These are phyloP conservation scores for Trametes cubensis DNA, from an alignment of 768 basidiomycete genomes.

Conservation along the genomic window DNA sequence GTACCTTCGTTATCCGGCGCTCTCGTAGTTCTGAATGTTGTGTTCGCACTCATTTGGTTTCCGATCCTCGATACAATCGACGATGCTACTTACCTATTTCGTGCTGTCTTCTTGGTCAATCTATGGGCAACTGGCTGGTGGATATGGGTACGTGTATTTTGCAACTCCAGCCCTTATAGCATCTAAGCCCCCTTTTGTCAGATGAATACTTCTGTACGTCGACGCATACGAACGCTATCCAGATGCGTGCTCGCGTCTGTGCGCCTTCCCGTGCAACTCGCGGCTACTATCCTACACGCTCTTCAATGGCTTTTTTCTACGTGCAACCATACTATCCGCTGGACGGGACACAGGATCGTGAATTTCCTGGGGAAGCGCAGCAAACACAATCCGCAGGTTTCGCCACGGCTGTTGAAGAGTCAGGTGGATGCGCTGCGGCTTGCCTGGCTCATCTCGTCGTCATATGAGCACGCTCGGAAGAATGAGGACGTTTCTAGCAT, in stretches of 20 bases:
- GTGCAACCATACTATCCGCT: too few species aligned
- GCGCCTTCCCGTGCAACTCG: neutral
- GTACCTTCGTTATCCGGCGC: constrained; percentile 2
- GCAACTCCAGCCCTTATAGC: neutral
- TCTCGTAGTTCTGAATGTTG: constrained; percentile 7
- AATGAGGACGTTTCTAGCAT: neutral
- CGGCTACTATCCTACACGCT: neutral
- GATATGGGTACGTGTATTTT: constrained; percentile 1
- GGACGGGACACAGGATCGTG: neutral
- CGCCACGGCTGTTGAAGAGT: neutral
- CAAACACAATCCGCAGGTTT: too few species aligned
- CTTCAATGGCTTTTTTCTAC: neutral
- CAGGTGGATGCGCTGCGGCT: neutral
- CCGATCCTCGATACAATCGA: constrained; percentile 4
- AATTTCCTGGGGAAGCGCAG: neutral
- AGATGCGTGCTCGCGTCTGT: neutral
- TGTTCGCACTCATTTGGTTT: constrained; percentile 3
- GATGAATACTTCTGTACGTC: neutral
- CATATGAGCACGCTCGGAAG: neutral
- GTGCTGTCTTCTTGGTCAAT: neutral
- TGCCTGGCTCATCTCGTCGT: neutral
- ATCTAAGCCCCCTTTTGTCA: neutral
- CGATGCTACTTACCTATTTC: neutral
- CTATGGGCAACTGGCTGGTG: neutral
- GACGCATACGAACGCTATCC: neutral